phyloP scores from a whole-genome alignment of 495 filamentous ascomycete genomes.

The Cetradonia linearis region DNA sequence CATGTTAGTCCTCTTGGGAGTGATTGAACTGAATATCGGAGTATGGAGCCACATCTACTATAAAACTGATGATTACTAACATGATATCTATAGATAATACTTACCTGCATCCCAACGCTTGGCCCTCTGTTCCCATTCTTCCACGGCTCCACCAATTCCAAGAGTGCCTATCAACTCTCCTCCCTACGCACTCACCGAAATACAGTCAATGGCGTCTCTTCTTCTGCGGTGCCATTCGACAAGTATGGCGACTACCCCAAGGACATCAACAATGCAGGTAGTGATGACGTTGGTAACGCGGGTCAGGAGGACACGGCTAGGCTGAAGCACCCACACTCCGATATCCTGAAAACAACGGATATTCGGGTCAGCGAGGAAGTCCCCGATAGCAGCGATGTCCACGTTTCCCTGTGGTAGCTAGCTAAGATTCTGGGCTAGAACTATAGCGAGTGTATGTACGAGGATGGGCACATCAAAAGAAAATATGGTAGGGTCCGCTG shows the following conservation, averaged over 20 bases:
- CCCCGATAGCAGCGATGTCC: background rate
- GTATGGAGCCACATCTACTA: slow-evolving; percentile 23
- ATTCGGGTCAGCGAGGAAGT: slow-evolving; percentile 13
- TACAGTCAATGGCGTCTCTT: background rate
- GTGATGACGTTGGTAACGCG: background rate
- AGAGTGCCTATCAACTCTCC: slow-evolving; percentile 5
- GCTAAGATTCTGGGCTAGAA: too few relatives aligned
- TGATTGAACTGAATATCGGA: slow-evolving; percentile 50
- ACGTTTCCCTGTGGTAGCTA: slow-evolving; percentile 5
- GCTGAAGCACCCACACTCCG: slow-evolving; percentile 5
- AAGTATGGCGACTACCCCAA: background rate
- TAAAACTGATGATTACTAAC: background rate
- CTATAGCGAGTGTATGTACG: background rate
- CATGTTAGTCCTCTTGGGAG: slow-evolving; percentile 48
- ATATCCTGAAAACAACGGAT: slow-evolving; percentile 16
- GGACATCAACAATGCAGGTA: background rate
- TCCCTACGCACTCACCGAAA: background rate
- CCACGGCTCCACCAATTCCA: slow-evolving; percentile 8
- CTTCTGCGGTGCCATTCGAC: background rate
- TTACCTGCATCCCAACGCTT: slow-evolving; percentile 19
- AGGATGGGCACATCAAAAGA: too few relatives aligned
- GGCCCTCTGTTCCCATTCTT: slow-evolving; percentile 17
- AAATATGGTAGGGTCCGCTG: too few relatives aligned
- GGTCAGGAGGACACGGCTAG: slow-evolving; percentile 9
- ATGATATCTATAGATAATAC: slow-evolving; percentile 9